Evolutionary conservation across 1,139 yeast genomes (phyloP).

Genomic region (Petasospora fabianii): DNA sequence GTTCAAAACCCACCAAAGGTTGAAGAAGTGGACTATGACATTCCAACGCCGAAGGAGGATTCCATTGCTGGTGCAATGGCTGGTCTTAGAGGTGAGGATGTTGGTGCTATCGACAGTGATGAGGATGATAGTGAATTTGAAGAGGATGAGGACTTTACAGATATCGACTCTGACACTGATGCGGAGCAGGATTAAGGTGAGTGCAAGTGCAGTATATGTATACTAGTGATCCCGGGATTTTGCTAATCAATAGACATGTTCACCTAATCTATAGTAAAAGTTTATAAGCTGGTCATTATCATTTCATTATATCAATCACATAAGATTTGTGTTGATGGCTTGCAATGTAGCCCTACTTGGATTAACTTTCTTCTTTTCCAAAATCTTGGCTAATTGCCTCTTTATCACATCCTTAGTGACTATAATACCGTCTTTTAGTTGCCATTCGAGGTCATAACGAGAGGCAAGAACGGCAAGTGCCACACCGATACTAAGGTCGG

Average conservation of each 20-base stretch:
- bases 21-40: slow-evolving; percentile 47
- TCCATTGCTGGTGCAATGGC: slow-evolving; percentile 65
- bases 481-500: slow-evolving; percentile 63
- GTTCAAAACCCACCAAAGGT: slow-evolving; percentile 49
- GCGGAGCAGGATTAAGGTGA: no score
- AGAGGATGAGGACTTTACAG: slow-evolving; percentile 36
- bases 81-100: slow-evolving; percentile 52
- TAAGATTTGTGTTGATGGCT: slow-evolving; percentile 49
- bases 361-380: slow-evolving; percentile 47
- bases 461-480: slow-evolving; percentile 49
- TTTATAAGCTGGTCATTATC: no score
- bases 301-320: no score
- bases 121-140: slow-evolving; percentile 28
- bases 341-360: slow-evolving; percentile 79
- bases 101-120: slow-evolving; percentile 50
- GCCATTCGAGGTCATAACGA: slow-evolving; percentile 44
- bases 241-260: no score
- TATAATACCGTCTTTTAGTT: slow-evolving; percentile 18
- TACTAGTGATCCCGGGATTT: no score
- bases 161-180: slow-evolving; percentile 42
- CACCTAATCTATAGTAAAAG: no score
- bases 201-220: no score
- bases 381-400: slow-evolving; percentile 51
- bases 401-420: slow-evolving; percentile 52
- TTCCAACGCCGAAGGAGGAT: slow-evolving; percentile 65